These are phyloP conservation scores for Staphylotrichum tortipilum DNA, from an alignment of 495 filamentous ascomycete species.

Conservation along the genomic window DNA sequence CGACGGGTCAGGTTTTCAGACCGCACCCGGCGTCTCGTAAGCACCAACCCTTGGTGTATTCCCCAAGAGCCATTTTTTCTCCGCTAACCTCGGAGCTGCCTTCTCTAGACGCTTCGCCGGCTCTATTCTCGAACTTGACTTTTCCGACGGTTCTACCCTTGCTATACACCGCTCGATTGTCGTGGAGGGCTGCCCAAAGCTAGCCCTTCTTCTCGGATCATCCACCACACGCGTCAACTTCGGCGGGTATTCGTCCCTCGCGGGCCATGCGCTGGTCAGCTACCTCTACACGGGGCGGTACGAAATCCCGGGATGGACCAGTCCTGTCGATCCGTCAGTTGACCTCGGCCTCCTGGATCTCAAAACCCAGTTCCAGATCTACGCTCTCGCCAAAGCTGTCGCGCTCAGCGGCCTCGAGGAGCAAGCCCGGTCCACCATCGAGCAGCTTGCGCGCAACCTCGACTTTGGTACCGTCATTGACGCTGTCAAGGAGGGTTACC, in stretches of 20 bases:
- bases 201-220: slow-evolving; percentile 4
- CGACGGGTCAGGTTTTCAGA: no score
- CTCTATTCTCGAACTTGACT: no score
- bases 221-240: slow-evolving; percentile 5
- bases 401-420: slow-evolving; percentile 12
- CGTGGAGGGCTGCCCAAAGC: slow-evolving; percentile 5
- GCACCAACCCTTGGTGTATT: no score
- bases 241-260: slow-evolving; percentile 3
- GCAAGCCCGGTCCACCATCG: slow-evolving; percentile 9
- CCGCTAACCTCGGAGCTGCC: no score
- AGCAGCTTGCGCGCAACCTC: slow-evolving; percentile 4
- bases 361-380: slow-evolving; percentile 9
- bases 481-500: slow-evolving; percentile 7
- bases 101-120: no score
- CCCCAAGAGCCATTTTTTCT: no score
- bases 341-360: background rate
- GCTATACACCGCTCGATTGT: slow-evolving; percentile 12
- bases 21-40: no score
- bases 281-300: slow-evolving; percentile 18
- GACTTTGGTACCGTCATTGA: slow-evolving; percentile 16
- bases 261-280: slow-evolving; percentile 24
- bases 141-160: slow-evolving; percentile 9
- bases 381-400: slow-evolving; percentile 5
- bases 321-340: background rate
- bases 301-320: background rate